Evolutionary conservation across 2,329 filamentous ascomycete species (phyloP), one percentile per base, ranked within the genome.

Genomic region (Beauveria caledonica): DNA sequence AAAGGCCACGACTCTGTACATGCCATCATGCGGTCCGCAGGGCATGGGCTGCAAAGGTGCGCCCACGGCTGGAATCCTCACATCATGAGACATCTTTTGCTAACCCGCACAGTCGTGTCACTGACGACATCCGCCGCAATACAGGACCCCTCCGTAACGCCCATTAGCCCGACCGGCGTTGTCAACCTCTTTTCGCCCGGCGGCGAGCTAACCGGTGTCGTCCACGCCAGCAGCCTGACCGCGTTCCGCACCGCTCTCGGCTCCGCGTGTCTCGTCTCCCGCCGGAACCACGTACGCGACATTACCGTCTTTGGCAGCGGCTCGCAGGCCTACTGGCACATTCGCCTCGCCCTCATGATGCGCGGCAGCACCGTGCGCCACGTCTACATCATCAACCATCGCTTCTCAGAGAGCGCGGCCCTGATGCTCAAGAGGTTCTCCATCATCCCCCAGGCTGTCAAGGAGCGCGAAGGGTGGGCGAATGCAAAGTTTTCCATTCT

Each of bases 281-380:
- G 81, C 42, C 89, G 93, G 60, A 78, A 82, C 60, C 81, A 82
- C 29, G 87, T 96, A 46, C 86, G 87, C 69, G 90, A 86, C 15
- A 70, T 97, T 11, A 86, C 88, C 15, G 87, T 96, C 58, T 97
- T 97, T 71, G 93, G 93, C 25, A 87, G 88, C 39, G 93, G 93
- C 50, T 86, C 88, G 66, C 92, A 97, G 76, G 93, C 93, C 13
- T 96, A 93, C 76, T 97, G 92, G 92, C 93, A 97, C 71, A 85
- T 96, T 48, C 87, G 92, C 1, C 81, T 97, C 5, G 87, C 92
- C 0, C 80, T 97, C 11, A 80, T 93, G 64, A 80, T 94, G 54
- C 87, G 82, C 23, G 84, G 84, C 1, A 59, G 76, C 50, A 89
- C 90, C 21, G 87, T 96, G 66, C 86, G 87, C 67, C 84, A 88